A percentile compares a stretch with the other conserved stretches of the same genome.
Evolutionary conservation across 106 monocot genomes (phyloP).

Genomic region (Apostasia ramifera): DNA sequence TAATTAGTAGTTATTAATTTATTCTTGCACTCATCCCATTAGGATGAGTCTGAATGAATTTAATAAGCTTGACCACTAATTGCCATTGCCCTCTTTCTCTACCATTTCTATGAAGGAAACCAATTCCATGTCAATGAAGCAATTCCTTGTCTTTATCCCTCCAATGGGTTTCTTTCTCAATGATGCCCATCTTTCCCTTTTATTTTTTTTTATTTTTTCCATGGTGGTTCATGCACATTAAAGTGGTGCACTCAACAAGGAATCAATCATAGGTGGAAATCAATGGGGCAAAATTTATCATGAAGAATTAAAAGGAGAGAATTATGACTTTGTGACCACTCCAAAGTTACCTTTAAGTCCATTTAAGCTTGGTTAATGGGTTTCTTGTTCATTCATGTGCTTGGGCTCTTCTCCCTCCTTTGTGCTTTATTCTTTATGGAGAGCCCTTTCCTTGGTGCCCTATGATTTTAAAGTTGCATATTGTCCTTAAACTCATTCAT

Average conservation of each 20-base stretch:
- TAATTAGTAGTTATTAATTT: too few species aligned
- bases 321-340: conserved; percentile 4
- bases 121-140: conserved; percentile 7
- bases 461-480: too few species aligned
- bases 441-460: background rate
- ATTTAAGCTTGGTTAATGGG: conserved; percentile 3
- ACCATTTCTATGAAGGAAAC: too few species aligned
- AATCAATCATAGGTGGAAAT: background rate
- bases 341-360: background rate
- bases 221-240: conserved; percentile 12
- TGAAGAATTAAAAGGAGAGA: conserved; percentile 6
- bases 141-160: conserved; percentile 6
- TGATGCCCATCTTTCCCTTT: conserved; percentile 1
- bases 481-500: too few species aligned
- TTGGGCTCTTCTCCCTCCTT: conserved; percentile 7
- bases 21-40: too few species aligned
- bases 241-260: conserved; percentile 15
- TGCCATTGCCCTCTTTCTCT: too few species aligned
- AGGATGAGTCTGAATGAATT: too few species aligned
- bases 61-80: too few species aligned
- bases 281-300: background rate
- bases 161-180: conserved; percentile 2
- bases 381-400: conserved; percentile 1
- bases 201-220: background rate
- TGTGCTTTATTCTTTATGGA: conserved; percentile 5